A percentile compares a stretch with the other conserved stretches of the same genome.
phyloP scores from a whole-genome alignment of 169 alveolate species.

The Babesia bovis region DNA sequence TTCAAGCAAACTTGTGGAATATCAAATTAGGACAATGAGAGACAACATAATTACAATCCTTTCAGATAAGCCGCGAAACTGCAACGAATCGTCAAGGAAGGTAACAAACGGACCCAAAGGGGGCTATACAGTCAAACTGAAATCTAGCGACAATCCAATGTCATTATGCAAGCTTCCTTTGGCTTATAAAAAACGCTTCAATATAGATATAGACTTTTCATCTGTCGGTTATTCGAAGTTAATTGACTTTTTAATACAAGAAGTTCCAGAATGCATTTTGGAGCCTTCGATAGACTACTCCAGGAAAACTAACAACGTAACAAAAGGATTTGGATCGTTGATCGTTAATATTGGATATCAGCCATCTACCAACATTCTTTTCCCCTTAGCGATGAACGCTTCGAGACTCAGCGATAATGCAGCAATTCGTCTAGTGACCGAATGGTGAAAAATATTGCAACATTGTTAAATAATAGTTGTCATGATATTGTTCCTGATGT shows the following conservation, averaged over 20 bases:
- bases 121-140: constrained; percentile 1
- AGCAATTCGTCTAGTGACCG: constrained; percentile 5
- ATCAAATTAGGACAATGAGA: neutral
- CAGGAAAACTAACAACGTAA: neutral
- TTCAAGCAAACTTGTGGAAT: neutral
- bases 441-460: constrained; percentile 12
- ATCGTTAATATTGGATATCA: neutral
- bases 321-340: neutral
- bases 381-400: constrained; percentile 24
- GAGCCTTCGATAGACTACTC: neutral
- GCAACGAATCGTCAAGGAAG: neutral
- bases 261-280: constrained; percentile 58
- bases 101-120: neutral
- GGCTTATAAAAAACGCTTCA: constrained; percentile 58
- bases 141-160: constrained; percentile 2
- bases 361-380: constrained; percentile 11
- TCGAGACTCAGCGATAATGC: constrained; percentile 21
- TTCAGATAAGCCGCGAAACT: neutral
- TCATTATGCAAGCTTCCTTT: constrained; percentile 61
- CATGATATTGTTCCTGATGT: constrained; percentile 59
- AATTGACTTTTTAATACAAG: constrained; percentile 68
- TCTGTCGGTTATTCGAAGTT: constrained; percentile 69
- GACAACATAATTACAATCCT: constrained; percentile 6
- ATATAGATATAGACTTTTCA: constrained; percentile 60
- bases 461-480: neutral